Percentiles rank a stretch among this genome's conserved stretches.
phyloP scores from a whole-genome alignment of 345 rosid species.

The Melaleuca alternifolia region DNA sequence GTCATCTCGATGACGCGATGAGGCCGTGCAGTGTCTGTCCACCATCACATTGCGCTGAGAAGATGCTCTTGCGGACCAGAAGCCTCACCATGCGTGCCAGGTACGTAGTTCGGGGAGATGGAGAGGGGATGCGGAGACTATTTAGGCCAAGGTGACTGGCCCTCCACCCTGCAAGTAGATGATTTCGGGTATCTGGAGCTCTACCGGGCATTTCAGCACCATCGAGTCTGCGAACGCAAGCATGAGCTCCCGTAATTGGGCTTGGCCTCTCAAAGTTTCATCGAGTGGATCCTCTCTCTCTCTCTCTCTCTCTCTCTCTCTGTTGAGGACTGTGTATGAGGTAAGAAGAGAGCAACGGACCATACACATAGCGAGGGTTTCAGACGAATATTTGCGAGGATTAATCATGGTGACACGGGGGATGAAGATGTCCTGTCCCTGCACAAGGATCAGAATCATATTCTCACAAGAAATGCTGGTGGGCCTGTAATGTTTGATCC shows the following conservation, averaged over 20 bases:
- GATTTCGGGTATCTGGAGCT: slow-evolving; percentile 18
- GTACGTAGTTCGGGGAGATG: background rate
- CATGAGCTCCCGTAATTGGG: slow-evolving; percentile 2
- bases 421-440: too few relatives aligned
- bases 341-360: background rate
- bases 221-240: slow-evolving; percentile 12
- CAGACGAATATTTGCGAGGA: background rate
- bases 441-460: too few relatives aligned
- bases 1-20: slow-evolving; percentile 20
- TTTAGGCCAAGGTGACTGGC: slow-evolving; percentile 5
- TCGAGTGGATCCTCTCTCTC: background rate
- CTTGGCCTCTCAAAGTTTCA: slow-evolving; percentile 8
- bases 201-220: slow-evolving; percentile 16
- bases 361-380: background rate
- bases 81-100: slow-evolving; percentile 17
- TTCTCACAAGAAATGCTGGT: too few relatives aligned
- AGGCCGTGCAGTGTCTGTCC: slow-evolving; percentile 16
- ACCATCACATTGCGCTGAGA: slow-evolving; percentile 2
- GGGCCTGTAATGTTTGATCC: too few relatives aligned
- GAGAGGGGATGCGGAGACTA: slow-evolving; percentile 6
- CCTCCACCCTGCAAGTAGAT: slow-evolving; percentile 6
- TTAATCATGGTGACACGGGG: too few relatives aligned
- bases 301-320: background rate
- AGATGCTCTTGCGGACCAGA: slow-evolving; percentile 5
- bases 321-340: too few relatives aligned